Evolutionary conservation across 164 flowering plant genomes (phyloP), one percentile per base, ranked within the genome.

Genomic region (Magnolia kwangsiensis): DNA sequence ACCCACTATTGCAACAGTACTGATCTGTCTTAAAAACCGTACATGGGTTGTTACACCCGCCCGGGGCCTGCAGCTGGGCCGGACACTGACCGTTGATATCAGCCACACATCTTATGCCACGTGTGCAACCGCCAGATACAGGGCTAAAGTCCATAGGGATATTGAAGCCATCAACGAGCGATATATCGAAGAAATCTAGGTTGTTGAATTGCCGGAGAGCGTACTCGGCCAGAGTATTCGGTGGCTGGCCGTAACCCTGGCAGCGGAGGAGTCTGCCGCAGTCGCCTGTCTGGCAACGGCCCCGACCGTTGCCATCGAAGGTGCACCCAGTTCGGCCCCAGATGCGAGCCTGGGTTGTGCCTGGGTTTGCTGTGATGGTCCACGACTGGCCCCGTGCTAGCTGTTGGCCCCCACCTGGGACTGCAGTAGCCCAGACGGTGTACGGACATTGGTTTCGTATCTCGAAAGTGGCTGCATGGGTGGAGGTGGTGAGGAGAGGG

Each of bases 161-260:
- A 61, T 83, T 83, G 63, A 83, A 83, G 18, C 86, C 86, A 19
- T 83, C 82, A 0, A 83, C 78, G 9, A 84, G 74, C 1, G 86
- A 81, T 13, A 84, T 81, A 23, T 81, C 82, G 20, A 76, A 69
- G 64, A 76, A 82, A 74, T 84, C 86, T 67, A 16, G 73, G 55
- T 70, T n/a, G 55, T 14, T 11, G 2, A 45, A 45, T 49, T 81
- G 76, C n/a, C 76, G 75, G 20, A 81, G 49, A 1, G 81, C 82
- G 55, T 58, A 81, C 75, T 84, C 81, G 13, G 81, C 84, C 11
- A 84, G 75, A 20, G 82, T 80, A 51, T 78, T 75, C 0, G 84
- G 84, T 3, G 84, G 74, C 18, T 5, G 14, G 8, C 86, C 86
- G 19, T 23, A 81, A 3, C 69, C 81, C 4, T 24, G 55, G 55